phyloP scores from a whole-genome alignment of 805 yeast genomes.

The Saturnispora besseyi region DNA sequence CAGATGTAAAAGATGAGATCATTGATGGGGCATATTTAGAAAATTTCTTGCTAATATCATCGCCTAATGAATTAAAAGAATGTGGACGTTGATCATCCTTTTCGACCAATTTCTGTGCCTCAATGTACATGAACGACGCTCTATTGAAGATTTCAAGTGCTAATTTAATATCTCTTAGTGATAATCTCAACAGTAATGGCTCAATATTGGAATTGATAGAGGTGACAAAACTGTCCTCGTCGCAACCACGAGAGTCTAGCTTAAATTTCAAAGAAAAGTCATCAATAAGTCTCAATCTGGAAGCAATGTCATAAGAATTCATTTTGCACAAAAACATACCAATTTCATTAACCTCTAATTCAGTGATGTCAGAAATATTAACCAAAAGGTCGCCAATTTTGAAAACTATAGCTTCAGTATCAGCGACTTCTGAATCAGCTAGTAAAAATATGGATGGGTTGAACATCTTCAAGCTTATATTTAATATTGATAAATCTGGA shows the following conservation, averaged over 20 bases:
- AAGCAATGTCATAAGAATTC: constrained; percentile 48
- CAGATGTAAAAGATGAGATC: constrained; percentile 39
- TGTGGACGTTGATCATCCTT: constrained; percentile 17
- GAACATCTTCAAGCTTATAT: constrained; percentile 57
- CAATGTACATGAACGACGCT: constrained; percentile 49
- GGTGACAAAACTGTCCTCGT: constrained; percentile 48
- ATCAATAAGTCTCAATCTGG: constrained; percentile 67
- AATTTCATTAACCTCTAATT: constrained; percentile 64
- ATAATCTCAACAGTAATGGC: constrained; percentile 70
- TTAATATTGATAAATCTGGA: constrained; percentile 17
- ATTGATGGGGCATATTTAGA: constrained; percentile 65
- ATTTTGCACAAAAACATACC: constrained; percentile 82
- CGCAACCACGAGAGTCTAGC: constrained; percentile 62
- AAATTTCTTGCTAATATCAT: constrained; percentile 52
- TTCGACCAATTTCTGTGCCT: constrained; percentile 13
- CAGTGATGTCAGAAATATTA: constrained; percentile 56
- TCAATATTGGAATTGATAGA: constrained; percentile 64
- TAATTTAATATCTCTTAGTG: constrained; percentile 76
- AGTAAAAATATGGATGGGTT: constrained; percentile 71
- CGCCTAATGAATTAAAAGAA: constrained; percentile 35
- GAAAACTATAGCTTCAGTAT: constrained; percentile 85
- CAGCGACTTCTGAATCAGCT: constrained; percentile 61
- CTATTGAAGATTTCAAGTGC: constrained; percentile 66
- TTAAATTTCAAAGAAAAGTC: constrained; percentile 78
- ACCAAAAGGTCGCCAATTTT: constrained; percentile 71